phyloP scores from a whole-genome alignment of 2,329 filamentous ascomycete species.

The Cercospora sojina region DNA sequence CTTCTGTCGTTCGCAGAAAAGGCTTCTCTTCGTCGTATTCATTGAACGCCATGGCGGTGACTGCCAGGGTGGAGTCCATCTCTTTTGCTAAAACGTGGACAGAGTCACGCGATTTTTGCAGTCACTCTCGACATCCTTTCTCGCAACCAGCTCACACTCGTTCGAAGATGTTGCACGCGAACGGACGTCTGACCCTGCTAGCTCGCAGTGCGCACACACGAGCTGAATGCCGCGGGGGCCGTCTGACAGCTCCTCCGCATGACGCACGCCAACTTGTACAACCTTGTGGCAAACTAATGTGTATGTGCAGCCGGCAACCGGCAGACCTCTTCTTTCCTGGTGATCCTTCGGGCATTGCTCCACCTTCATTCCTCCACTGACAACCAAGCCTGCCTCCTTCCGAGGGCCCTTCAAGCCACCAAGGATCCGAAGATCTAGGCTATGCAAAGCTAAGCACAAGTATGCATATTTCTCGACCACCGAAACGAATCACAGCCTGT shows the following conservation, averaged over 20 bases:
- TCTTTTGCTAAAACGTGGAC: neutral
- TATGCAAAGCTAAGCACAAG: neutral
- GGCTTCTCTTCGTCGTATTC: constrained; percentile 18
- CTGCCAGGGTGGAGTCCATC: neutral
- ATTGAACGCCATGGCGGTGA: constrained; percentile 4
- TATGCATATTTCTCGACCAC: neutral
- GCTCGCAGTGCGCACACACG: neutral
- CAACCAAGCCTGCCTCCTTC: neutral
- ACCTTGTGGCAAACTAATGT: neutral
- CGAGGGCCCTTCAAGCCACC: neutral
- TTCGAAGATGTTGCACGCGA: neutral
- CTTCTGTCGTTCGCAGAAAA: constrained; percentile 6
- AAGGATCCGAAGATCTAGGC: neutral
- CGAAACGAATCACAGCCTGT: neutral
- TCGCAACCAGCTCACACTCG: neutral
- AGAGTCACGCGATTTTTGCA: neutral
- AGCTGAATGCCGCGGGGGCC: neutral
- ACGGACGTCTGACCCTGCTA: neutral
- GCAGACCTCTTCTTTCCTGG: neutral
- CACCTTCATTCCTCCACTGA: neutral
- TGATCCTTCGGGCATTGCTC: neutral
- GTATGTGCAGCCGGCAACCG: neutral
- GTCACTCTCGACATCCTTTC: neutral
- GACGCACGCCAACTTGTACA: neutral
- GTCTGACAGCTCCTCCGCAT: neutral